phyloP scores from a whole-genome alignment of 1,284 basidiomycete species.

The Schizopora paradoxa region DNA sequence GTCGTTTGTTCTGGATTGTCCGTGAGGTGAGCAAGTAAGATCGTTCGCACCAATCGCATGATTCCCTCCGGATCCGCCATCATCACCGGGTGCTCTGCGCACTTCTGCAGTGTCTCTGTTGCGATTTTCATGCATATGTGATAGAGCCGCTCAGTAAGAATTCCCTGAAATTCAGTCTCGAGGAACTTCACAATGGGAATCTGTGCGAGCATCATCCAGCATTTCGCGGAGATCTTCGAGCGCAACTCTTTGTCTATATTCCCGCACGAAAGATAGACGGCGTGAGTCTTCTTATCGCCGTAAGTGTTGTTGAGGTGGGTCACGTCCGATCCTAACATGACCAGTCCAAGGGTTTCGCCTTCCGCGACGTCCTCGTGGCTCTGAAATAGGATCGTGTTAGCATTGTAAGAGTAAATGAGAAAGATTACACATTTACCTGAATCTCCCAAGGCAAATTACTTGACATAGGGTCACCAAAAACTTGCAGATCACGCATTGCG shows the following conservation, averaged over 20 bases:
- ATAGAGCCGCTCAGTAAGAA: neutral
- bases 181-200: neutral
- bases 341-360: neutral
- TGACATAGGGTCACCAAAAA: neutral
- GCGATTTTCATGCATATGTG: neutral
- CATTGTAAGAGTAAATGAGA: neutral
- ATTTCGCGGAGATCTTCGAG: neutral
- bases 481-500: neutral
- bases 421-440: neutral
- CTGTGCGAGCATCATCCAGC: neutral
- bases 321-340: neutral
- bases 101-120: neutral
- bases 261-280: neutral
- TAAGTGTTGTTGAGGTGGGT: neutral
- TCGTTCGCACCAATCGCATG: neutral
- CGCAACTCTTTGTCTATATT: neutral
- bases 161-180: neutral
- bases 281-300: neutral
- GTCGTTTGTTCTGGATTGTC: neutral
- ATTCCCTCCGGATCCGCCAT: neutral
- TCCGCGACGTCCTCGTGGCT: neutral
- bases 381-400: neutral
- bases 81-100: neutral
- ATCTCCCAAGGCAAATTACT: neutral
- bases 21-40: neutral